phyloP scores from a whole-genome alignment of 2,329 filamentous ascomycete species.

The Paecilomyces niveus region DNA sequence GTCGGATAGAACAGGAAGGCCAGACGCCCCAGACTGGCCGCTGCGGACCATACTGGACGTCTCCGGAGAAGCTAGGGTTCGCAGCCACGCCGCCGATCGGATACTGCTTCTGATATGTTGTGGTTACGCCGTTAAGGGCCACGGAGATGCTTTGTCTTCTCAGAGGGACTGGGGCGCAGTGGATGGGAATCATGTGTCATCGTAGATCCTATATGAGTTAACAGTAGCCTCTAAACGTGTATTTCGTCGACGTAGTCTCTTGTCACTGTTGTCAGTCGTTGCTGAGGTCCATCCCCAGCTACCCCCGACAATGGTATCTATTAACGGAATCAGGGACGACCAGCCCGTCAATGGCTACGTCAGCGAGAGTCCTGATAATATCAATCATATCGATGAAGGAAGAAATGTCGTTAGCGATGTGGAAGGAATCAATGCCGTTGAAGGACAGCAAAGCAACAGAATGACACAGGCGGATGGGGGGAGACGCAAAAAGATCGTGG shows the following conservation, averaged over 20 bases:
- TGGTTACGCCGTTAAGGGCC: neutral
- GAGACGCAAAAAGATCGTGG: constrained; percentile 59
- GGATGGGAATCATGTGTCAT: neutral
- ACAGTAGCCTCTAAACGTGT: neutral
- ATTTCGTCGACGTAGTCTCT: neutral
- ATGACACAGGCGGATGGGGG: constrained; percentile 4
- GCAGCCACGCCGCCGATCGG: neutral
- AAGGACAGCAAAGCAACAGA: neutral
- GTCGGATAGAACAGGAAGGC: neutral
- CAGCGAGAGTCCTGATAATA: constrained; percentile 4
- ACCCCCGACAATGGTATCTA: constrained; percentile 18
- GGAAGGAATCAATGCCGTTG: constrained; percentile 2
- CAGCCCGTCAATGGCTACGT: constrained; percentile 16
- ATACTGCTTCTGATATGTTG: neutral
- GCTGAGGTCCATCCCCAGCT: neutral
- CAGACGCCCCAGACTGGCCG: neutral
- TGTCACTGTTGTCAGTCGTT: neutral
- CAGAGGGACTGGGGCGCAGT: neutral
- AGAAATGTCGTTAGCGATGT: neutral
- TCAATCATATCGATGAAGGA: neutral
- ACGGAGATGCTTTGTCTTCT: neutral
- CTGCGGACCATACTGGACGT: neutral
- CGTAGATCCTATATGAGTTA: neutral
- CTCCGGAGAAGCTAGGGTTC: neutral
- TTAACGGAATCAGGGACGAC: constrained; percentile 19